Conservation (phyloP, 331 rosid genomes). For the Rosa hybrid region DNA sequence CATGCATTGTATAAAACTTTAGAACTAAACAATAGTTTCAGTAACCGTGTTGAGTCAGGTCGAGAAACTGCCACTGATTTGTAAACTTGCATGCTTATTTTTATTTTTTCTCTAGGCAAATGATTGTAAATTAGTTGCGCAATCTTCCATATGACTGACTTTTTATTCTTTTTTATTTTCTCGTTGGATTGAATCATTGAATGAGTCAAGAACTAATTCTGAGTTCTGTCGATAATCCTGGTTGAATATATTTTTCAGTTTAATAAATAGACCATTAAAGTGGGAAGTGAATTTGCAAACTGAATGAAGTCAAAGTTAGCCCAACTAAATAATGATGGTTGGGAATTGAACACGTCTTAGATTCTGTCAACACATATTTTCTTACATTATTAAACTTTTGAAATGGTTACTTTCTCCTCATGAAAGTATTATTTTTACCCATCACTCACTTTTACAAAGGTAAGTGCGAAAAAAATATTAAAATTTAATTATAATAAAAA, state of each 20-base stretch:
- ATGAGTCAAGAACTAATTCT: not conserved
- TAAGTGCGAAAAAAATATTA: not conserved
- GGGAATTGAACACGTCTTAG: not conserved
- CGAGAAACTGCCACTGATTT: no score
- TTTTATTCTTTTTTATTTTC: not conserved
- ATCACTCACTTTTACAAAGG: not conserved
- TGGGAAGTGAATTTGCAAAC: not conserved
- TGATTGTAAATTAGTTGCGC: not conserved
- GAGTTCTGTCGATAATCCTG: not conserved
- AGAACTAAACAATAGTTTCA: no score
- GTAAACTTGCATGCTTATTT: not conserved
- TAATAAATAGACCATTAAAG: not conserved
- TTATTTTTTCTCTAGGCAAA: not conserved
- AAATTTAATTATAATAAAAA: not conserved
- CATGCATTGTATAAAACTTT: not conserved
- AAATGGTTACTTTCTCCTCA: no score
- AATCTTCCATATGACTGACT: not conserved
- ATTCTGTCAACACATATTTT: not conserved
- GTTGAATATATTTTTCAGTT: not conserved
- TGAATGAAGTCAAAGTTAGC: not conserved
- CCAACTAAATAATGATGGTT: not conserved
- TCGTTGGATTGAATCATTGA: not conserved
- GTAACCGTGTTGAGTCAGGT: no score
- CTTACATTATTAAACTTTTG: not conserved
- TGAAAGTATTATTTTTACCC: not conserved